A percentile compares a stretch with the other conserved stretches of the same genome.
Evolutionary conservation across 1,284 basidiomycete species (phyloP).

Genomic region (Cerrena zonata): DNA sequence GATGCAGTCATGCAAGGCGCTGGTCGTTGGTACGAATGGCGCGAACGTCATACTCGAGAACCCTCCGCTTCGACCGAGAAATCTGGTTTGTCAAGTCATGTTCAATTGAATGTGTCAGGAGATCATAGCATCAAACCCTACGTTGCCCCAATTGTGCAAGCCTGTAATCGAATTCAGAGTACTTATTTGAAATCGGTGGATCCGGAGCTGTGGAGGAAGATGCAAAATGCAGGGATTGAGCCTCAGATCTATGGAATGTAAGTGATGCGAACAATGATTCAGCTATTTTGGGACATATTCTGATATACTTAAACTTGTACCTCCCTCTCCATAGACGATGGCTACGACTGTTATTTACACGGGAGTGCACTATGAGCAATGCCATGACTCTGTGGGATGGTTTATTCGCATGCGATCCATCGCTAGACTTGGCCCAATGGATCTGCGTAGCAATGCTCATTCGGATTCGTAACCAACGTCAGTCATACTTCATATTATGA

Average conservation of each 20-base stretch:
- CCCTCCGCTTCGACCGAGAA: constrained; percentile 19
- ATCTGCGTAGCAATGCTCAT: constrained; percentile 89
- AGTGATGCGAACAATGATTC: constrained; percentile 32
- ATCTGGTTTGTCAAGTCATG: constrained; percentile 40
- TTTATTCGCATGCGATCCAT: constrained; percentile 77
- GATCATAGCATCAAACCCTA: constrained; percentile 53
- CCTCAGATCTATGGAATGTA: constrained; percentile 93
- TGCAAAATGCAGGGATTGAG: constrained; percentile 79
- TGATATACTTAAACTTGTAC: constrained; percentile 8
- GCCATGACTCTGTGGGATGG: constrained; percentile 87
- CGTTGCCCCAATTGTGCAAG: constrained; percentile 74
- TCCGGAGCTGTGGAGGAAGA: constrained; percentile 68
- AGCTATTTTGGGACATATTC: no score
- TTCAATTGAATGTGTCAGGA: constrained; percentile 32
- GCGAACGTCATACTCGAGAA: constrained; percentile 45
- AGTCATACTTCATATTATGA: constrained; percentile 25
- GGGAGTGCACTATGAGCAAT: constrained; percentile 75
- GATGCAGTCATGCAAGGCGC: constrained; percentile 69
- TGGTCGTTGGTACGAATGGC: constrained; percentile 87
- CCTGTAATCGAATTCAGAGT: constrained; percentile 75
- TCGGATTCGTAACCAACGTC: constrained; percentile 80
- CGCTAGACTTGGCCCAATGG: constrained; percentile 72
- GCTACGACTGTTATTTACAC: constrained; percentile 83
- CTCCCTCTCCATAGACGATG: constrained; percentile 73
- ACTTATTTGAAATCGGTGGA: constrained; percentile 73